Evolutionary conservation across 805 yeast species (phyloP), one percentile per base, ranked within the genome.

Genomic region (Myxozyma udenii): DNA sequence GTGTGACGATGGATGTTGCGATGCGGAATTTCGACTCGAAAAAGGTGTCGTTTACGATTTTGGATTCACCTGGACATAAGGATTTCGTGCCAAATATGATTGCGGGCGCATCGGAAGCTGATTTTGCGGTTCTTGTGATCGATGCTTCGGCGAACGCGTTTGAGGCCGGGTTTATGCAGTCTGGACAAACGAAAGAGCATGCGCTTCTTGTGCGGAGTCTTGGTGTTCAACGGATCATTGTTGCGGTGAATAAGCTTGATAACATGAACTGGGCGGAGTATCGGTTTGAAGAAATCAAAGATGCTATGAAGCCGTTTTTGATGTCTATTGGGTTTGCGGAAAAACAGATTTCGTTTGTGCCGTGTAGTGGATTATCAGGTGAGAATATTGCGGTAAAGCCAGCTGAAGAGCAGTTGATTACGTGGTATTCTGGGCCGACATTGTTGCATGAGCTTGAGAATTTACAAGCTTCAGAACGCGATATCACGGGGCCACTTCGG

Each of bases 1-100:
- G 95, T 44, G 88, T 86, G 3, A 86, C 95, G 2, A 81, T 85
- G 22, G 95, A 86, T 63, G 79, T 85, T 28, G 82, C 86, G 50
- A 82, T 84, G 47, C 81, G 86, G 6, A 71, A 74, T 36, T 82
- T 86, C 54, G 84, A 80, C 60, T 83, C 90, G 2, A 47, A 63
- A 0, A 65, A 61, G 2, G 73, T 81, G 4, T 68, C 74, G 43
- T 84, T 83, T 64, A 81, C 87, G 0, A 83, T 88, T 3, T 79
- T 86, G 49, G 95, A 86, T 69, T 89, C 95, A 0, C 95, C 95
- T 0, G 95, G 95, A 0, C 95, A 86, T 67, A 74, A 76, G 54
- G 93, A 86, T 62, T 86, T 84, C 66, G 85, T 86, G 28, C 95
- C 95, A 3, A 87, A 84, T 61, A 84, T 86, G 88, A 85, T 86